Conservation (phyloP, 148 eudicot species). For the Fallopia convolvulus region DNA sequence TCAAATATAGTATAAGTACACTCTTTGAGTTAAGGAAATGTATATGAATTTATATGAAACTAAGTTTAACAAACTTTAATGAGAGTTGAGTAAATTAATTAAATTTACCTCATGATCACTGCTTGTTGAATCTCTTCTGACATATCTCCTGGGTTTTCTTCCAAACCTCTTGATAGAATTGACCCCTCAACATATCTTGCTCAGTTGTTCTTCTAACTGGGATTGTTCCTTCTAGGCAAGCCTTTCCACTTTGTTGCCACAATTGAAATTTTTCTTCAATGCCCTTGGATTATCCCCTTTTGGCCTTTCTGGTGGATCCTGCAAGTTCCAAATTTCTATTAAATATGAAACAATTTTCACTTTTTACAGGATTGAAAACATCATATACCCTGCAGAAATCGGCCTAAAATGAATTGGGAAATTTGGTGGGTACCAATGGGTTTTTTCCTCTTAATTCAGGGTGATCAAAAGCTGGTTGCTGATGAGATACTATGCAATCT, state of each 20-base stretch:
- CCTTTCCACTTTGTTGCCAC: conserved; percentile 61
- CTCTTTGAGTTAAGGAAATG: too few species aligned
- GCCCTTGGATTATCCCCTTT: conserved; percentile 28
- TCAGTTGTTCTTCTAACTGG: conserved; percentile 88
- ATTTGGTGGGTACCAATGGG: conserved; percentile 46
- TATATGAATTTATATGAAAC: not conserved
- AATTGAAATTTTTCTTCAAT: conserved; percentile 51
- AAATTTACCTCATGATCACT: conserved; percentile 70
- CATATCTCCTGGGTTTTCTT: conserved; percentile 37
- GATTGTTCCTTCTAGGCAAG: conserved; percentile 69
- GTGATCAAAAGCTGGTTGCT: conserved; percentile 93
- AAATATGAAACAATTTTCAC: too few species aligned
- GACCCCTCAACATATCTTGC: conserved; percentile 57
- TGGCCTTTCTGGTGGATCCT: conserved; percentile 88
- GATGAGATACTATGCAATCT: conserved; percentile 68
- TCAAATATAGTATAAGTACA: too few species aligned
- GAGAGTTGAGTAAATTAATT: not conserved
- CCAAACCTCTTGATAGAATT: conserved; percentile 54
- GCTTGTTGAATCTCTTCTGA: conserved; percentile 56
- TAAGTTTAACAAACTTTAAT: not conserved
- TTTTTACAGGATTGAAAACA: too few species aligned
- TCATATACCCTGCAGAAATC: not conserved
- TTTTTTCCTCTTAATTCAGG: conserved; percentile 61
- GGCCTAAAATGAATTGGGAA: not conserved
- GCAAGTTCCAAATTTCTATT: not conserved